phyloP scores from a whole-genome alignment of 2,329 filamentous ascomycete species.

The Hymenoscyphus fructigenus region DNA sequence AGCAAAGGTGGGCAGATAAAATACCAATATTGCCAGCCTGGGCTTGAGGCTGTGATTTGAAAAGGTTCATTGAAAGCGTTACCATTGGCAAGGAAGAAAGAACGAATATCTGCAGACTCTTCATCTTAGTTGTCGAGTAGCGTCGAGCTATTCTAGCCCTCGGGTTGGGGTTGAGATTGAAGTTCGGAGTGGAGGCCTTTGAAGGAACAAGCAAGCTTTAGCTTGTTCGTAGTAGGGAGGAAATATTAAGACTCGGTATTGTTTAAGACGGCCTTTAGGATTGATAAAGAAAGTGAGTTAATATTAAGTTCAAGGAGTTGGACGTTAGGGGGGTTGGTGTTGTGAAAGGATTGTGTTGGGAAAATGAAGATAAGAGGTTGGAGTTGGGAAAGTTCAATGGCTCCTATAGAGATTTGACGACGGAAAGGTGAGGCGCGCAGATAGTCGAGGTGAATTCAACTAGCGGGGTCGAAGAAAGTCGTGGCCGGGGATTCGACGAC shows the following conservation, averaged over 20 bases:
- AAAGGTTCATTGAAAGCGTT: not conserved
- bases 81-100: not conserved
- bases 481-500: not conserved
- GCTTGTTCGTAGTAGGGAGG: not conserved
- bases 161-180: not conserved
- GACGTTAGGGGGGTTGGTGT: not conserved
- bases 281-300: not conserved
- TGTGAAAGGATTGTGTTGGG: conserved; percentile 1
- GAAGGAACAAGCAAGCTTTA: not conserved
- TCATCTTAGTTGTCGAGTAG: not conserved
- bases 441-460: not conserved
- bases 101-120: not conserved
- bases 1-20: not conserved
- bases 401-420: not conserved
- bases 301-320: not conserved
- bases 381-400: conserved; percentile 4
- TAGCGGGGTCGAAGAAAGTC: not conserved
- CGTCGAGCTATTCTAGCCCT: not conserved
- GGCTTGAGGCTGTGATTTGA: not conserved
- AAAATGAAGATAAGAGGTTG: not conserved
- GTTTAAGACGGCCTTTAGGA: not conserved
- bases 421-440: conserved; percentile 1
- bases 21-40: not conserved
- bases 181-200: not conserved
- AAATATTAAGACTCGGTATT: not conserved